Conservation (phyloP, 371 early-diverging fungal species). For the Mucor irregularis region DNA sequence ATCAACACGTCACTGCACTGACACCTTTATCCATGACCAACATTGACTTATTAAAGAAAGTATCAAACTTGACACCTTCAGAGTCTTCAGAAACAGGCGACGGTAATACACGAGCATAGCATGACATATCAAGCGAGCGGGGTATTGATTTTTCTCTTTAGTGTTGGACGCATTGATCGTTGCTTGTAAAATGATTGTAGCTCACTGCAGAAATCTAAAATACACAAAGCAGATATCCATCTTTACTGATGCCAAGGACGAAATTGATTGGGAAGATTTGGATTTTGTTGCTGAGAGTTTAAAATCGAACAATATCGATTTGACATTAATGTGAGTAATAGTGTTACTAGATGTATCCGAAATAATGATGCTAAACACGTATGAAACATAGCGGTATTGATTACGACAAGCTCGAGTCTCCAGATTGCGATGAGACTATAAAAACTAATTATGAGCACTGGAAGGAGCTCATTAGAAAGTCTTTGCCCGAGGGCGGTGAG, state of each 20-base stretch:
- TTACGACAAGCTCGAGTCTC: constrained; percentile 25
- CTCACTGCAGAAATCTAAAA: constrained; percentile 62
- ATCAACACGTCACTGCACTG: constrained; percentile 29
- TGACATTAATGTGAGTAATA: constrained; percentile 60
- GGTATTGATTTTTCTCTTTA: constrained; percentile 20
- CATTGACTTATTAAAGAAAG: constrained; percentile 17
- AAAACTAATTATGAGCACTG: constrained; percentile 24
- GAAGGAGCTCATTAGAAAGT: constrained; percentile 9
- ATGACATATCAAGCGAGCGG: too few relatives aligned
- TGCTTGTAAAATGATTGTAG: constrained; percentile 54
- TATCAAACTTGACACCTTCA: constrained; percentile 33
- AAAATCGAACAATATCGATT: constrained; percentile 35
- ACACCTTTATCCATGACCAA: constrained; percentile 20
- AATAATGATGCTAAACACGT: too few relatives aligned
- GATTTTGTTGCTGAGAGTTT: constrained; percentile 46
- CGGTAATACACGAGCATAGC: constrained; percentile 35
- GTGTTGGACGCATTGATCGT: constrained; percentile 69
- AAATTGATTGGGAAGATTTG: constrained; percentile 52
- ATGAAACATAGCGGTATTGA: constrained; percentile 52
- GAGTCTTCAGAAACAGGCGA: constrained; percentile 34
- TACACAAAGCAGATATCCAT: constrained; percentile 67
- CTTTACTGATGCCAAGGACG: constrained; percentile 58
- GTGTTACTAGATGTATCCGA: too few relatives aligned
- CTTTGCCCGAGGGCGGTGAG: constrained; percentile 12
- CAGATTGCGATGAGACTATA: not conserved